Base-by-base conservation (phyloP, 2,329 filamentous ascomycete species). In the Aspergillus quadricinctus region DNA sequence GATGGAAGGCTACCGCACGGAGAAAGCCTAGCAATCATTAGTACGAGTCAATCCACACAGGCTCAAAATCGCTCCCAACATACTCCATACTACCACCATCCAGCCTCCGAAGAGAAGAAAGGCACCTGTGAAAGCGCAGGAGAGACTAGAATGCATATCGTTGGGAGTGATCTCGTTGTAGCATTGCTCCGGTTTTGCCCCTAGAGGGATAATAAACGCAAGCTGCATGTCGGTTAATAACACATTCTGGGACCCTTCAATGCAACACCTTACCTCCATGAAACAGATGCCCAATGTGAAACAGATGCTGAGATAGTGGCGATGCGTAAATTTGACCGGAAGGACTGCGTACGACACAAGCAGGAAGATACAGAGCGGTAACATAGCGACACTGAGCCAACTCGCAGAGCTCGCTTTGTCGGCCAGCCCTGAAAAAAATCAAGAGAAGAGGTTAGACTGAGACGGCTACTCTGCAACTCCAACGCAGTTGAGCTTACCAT, bases 251-350 rank as follows among this genome's bases (percentile, higher is more conserved):
- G 40, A 11, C 21, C 19, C 21, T 43, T 6, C 23, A 14, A 46
- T 27, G 21, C 23, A 10, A 21, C 17, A 52, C 43, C 88, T 79
- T 77, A 92, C 89, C 71, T 89, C 89, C 82, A 97, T 89, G 56
- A 93, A 79, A 45, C 88, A 77, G 43, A 93, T 85, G 4, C 85
- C 89, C 48, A 89, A 74, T 4, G 90, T 88, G 52, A 97, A 79
- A 71, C 91, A 94, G 61, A 97, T 88, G 69, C 90, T 97, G 40
- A 99, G 80, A 69, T 97, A 97, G 72, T 99, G 94, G 53, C 92
- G 86, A 68, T 91, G 86, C 6, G 94, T 97, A 78, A 90, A 93
- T 66, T 96, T 91, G 25, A 90, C 85, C 0, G 94, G 92, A 23
- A 99, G 79, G 14, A 88, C 80, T 3, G 85, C 77, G 81, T 92